Evolutionary conservation across 1,284 basidiomycete species (phyloP).

Genomic region (Cutaneotrichosporon arboriforme): DNA sequence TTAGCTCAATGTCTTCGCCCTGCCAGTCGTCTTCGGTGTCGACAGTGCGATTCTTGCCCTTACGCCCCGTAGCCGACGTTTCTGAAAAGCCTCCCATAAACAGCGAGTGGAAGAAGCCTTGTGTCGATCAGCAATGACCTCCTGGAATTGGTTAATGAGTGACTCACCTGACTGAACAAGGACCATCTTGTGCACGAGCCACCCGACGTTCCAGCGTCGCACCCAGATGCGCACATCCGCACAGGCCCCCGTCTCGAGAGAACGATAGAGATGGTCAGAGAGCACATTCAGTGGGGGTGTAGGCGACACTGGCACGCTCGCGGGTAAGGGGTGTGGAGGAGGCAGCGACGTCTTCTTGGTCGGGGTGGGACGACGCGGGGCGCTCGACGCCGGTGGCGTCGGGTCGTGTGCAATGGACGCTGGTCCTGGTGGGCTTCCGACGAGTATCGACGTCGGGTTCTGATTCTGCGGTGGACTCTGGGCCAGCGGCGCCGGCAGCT

Average conservation of each 20-base stretch:
- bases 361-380: constrained; percentile 6
- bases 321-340: constrained; percentile 6
- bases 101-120: constrained; percentile 78
- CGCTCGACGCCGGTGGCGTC: background rate
- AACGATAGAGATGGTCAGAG: constrained; percentile 60
- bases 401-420: constrained; percentile 8
- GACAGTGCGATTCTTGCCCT: constrained; percentile 18
- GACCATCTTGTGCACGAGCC: constrained; percentile 72
- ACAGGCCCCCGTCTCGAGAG: constrained; percentile 65
- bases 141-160: background rate
- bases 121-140: background rate
- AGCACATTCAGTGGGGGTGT: constrained; percentile 22
- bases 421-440: background rate
- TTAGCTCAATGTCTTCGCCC: constrained; percentile 57
- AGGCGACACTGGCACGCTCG: constrained; percentile 20
- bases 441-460: no score
- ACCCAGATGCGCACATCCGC: constrained; percentile 70
- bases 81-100: constrained; percentile 75
- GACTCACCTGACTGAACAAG: constrained; percentile 73
- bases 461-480: background rate
- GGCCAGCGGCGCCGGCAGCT: background rate
- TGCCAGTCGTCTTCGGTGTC: constrained; percentile 24
- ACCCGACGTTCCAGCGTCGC: constrained; percentile 67
- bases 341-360: constrained; percentile 10
- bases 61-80: constrained; percentile 14